Percentiles rank a stretch among this genome's conserved stretches.
phyloP scores from a whole-genome alignment of 192 early-diverging fungal genomes.

The Paraglomus occultum region DNA sequence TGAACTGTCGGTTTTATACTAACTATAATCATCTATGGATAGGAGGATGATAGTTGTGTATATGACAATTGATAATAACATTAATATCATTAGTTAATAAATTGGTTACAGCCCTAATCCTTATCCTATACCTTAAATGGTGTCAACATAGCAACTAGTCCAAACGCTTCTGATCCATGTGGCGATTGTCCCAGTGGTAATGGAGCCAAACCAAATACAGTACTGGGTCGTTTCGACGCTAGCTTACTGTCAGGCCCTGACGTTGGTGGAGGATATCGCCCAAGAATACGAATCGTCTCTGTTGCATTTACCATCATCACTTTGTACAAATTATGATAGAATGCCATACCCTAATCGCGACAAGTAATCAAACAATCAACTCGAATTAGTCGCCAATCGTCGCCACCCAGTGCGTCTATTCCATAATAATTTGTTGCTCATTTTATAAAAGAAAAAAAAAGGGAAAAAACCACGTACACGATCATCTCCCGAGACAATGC shows the following conservation, averaged over 20 bases:
- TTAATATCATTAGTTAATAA: background rate
- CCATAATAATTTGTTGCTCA: background rate
- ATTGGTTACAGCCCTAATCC: background rate
- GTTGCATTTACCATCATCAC: conserved; percentile 59
- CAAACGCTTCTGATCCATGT: conserved; percentile 54
- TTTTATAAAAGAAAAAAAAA: background rate
- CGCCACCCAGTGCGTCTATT: background rate
- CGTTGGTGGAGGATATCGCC: conserved; percentile 45
- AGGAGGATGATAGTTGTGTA: background rate
- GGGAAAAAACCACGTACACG: conserved; percentile 30
- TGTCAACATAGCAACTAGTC: conserved; percentile 58
- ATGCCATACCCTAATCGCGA: conserved; percentile 51
- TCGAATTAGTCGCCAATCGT: background rate
- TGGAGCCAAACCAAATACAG: conserved; percentile 57
- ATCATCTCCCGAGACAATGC: conserved; percentile 56
- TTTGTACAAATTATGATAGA: conserved; percentile 58
- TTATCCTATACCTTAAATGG: conserved; percentile 50
- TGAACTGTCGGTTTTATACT: conserved; percentile 57
- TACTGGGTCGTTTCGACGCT: conserved; percentile 46
- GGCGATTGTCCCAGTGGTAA: conserved; percentile 54
- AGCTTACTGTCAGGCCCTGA: conserved; percentile 1
- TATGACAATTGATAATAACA: background rate
- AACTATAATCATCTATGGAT: conserved; percentile 52
- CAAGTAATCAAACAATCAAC: background rate
- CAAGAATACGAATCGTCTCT: conserved; percentile 54